phyloP scores from a whole-genome alignment of 768 basidiomycete species.

The Tubosaeta sp. region DNA sequence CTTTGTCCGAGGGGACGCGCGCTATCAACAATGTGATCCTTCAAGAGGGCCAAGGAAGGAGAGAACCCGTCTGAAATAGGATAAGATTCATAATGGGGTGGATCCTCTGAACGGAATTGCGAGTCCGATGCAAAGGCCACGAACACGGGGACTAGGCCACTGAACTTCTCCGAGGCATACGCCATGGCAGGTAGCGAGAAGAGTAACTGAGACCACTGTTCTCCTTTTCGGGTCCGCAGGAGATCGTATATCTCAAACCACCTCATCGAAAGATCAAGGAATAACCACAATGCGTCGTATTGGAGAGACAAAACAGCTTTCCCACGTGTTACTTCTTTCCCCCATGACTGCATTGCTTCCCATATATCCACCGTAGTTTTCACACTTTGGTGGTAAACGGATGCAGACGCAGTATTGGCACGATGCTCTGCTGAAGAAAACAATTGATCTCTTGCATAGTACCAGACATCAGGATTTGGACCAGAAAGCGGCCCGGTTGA shows the following conservation, averaged over 20 bases:
- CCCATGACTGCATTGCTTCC: constrained; percentile 1
- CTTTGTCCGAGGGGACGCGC: too few relatives aligned
- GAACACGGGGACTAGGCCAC: constrained; percentile 22
- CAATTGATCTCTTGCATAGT: constrained; percentile 1
- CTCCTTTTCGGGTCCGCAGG: constrained; percentile 11
- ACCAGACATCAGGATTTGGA: constrained; percentile 2
- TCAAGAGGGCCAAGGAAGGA: background rate
- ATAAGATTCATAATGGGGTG: constrained; percentile 11
- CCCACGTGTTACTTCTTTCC: too few relatives aligned
- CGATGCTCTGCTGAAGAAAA: background rate
- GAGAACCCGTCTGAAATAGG: background rate
- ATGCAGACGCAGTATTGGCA: constrained; percentile 5
- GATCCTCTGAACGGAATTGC: constrained; percentile 5
- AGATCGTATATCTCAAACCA: constrained; percentile 28
- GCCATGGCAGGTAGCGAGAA: constrained; percentile 30
- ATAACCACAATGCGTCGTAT: constrained; percentile 25
- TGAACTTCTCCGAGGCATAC: constrained; percentile 15
- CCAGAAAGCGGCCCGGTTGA: background rate
- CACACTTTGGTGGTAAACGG: constrained; percentile 1
- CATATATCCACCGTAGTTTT: background rate
- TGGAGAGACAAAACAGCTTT: constrained; percentile 22
- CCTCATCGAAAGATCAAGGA: constrained; percentile 6
- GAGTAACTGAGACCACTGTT: constrained; percentile 16
- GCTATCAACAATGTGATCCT: too few relatives aligned
- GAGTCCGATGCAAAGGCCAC: constrained; percentile 27